A percentile compares a stretch with the other conserved stretches of the same genome.
phyloP scores from a whole-genome alignment of 352 stramenopile species.

The Pseudoperonospora humuli region DNA sequence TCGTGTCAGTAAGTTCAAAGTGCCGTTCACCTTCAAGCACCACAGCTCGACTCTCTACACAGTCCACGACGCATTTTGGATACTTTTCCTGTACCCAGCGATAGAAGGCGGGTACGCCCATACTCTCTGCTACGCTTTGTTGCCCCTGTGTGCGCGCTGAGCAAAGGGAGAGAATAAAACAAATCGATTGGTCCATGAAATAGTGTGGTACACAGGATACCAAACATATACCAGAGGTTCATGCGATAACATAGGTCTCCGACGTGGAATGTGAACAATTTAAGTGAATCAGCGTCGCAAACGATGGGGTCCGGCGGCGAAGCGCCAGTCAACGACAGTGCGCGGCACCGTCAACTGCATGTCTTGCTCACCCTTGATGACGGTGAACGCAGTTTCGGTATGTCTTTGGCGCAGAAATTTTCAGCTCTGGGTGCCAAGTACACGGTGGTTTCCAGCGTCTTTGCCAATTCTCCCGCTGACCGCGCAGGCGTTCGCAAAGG shows the following conservation, averaged over 20 bases:
- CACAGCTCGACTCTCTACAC: constrained; percentile 55
- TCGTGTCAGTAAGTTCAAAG: constrained; percentile 73
- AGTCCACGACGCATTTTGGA: constrained; percentile 95
- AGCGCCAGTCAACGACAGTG: not conserved
- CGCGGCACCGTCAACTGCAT: constrained; percentile 5
- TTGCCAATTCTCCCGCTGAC: constrained; percentile 41
- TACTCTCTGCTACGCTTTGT: constrained; percentile 22
- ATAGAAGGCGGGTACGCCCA: constrained; percentile 99
- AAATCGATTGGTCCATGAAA: constrained; percentile 22
- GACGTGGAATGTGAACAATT: too few species aligned
- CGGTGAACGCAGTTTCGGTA: constrained; percentile 56
- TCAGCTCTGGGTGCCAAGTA: constrained; percentile 16
- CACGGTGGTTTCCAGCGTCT: constrained; percentile 50
- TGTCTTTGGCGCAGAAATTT: constrained; percentile 45
- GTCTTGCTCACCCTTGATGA: constrained; percentile 37
- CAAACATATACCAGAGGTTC: not conserved
- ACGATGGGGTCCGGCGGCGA: not conserved
- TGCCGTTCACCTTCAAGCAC: constrained; percentile 76
- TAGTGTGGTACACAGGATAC: constrained; percentile 1
- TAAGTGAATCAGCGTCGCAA: too few species aligned
- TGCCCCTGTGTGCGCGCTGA: not conserved
- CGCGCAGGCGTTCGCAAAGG: constrained; percentile 47
- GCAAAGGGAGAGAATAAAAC: constrained; percentile 6
- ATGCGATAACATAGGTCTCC: too few species aligned
- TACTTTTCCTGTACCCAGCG: constrained; percentile 99